A percentile compares a stretch with the other conserved stretches of the same genome.
These are phyloP conservation scores for Cornus suecica DNA, from an alignment of 148 eudicot genomes.

Conservation along the genomic window DNA sequence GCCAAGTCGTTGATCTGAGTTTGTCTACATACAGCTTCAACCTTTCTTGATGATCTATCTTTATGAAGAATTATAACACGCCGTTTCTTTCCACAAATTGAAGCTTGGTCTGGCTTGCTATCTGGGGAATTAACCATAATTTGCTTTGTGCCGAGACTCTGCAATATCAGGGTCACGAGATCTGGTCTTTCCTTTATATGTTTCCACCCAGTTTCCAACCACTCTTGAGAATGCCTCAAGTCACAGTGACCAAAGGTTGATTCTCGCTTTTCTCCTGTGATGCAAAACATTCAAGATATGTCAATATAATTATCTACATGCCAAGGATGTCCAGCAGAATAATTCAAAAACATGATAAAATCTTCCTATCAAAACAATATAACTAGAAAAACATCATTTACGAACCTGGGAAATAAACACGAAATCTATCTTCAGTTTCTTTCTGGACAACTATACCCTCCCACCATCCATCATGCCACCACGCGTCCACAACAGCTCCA, in stretches of 20 bases:
- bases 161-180: constrained; percentile 35
- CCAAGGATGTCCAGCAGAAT: not conserved
- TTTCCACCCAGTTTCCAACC: constrained; percentile 68
- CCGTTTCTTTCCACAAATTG: constrained; percentile 1
- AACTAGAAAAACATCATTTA: not conserved
- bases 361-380: not conserved
- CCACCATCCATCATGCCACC: constrained; percentile 98
- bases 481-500: constrained; percentile 73
- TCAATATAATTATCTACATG: not conserved
- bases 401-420: constrained; percentile 77
- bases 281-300: not conserved
- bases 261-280: constrained; percentile 64
- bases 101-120: constrained; percentile 5
- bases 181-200: constrained; percentile 49
- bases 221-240: constrained; percentile 75
- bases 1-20: not conserved
- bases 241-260: constrained; percentile 30
- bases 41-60: not conserved
- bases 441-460: constrained; percentile 71
- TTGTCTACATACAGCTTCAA: constrained; percentile 5
- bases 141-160: constrained; percentile 10
- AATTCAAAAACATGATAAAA: not conserved
- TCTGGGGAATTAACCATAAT: not conserved
- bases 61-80: constrained; percentile 8
- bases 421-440: constrained; percentile 42